These are phyloP conservation scores for Zasmidium citrigriseum DNA, from an alignment of 2,329 filamentous ascomycete genomes.

Conservation along the genomic window DNA sequence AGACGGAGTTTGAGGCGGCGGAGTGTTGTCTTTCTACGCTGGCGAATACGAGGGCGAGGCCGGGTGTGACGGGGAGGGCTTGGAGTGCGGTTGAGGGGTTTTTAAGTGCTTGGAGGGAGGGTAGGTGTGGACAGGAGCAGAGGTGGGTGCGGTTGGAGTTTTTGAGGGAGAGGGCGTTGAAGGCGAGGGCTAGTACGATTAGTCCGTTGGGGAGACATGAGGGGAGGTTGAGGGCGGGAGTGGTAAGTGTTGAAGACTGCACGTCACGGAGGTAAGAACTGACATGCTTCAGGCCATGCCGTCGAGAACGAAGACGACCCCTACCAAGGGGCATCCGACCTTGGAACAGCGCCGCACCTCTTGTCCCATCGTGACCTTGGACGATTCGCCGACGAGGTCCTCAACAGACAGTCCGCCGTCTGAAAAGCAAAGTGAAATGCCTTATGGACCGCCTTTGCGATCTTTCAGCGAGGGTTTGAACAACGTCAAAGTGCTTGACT, in stretches of 20 bases:
- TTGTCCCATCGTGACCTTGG: neutral
- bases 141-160: neutral
- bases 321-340: too few relatives aligned
- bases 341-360: neutral
- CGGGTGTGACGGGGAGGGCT: constrained; percentile 11
- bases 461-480: neutral
- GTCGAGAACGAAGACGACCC: neutral
- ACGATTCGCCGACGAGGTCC: neutral
- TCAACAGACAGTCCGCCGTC: neutral
- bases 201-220: neutral
- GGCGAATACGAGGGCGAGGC: constrained; percentile 8
- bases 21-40: constrained; percentile 15
- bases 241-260: neutral
- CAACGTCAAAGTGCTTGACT: too few relatives aligned
- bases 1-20: constrained; percentile 18
- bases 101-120: constrained; percentile 17
- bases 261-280: neutral
- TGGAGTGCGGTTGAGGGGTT: constrained; percentile 15
- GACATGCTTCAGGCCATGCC: neutral
- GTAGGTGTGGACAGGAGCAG: neutral
- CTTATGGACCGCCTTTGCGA: neutral
- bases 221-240: neutral
- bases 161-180: neutral
- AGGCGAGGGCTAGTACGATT: neutral
- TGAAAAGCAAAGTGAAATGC: too few relatives aligned